Conservation (phyloP, 2,329 filamentous ascomycete species). For the Fusarium chuoi region DNA sequence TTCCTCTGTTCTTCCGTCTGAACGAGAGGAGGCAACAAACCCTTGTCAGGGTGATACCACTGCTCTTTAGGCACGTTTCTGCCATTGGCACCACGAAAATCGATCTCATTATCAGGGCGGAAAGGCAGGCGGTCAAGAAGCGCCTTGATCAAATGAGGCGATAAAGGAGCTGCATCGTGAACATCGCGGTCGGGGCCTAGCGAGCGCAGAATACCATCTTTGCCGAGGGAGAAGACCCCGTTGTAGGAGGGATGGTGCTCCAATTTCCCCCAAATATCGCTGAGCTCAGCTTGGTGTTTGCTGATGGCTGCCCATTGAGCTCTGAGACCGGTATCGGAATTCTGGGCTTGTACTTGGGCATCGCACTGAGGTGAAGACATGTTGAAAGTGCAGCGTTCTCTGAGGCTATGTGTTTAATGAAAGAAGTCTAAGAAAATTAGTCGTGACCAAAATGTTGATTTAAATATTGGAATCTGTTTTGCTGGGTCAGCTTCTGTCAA, state of each 20-base stretch:
- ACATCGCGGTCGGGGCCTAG: not conserved
- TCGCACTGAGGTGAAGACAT: not conserved
- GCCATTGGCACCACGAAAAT: not conserved
- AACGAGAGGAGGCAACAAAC: not conserved
- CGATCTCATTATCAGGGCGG: not conserved
- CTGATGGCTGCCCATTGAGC: not conserved
- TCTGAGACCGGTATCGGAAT: not conserved
- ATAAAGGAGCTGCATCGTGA: not conserved
- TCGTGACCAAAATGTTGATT: too few species aligned
- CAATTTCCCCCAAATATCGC: not conserved
- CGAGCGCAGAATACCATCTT: not conserved
- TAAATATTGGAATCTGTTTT: too few species aligned
- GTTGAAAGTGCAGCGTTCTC: not conserved
- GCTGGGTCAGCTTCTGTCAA: not conserved
- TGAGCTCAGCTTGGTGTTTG: not conserved
- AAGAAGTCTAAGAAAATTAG: too few species aligned
- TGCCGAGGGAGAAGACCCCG: not conserved
- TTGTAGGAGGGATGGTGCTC: not conserved
- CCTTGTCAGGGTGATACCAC: not conserved
- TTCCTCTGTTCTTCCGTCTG: not conserved
- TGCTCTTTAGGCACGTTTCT: not conserved
- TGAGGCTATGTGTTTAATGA: too few species aligned
- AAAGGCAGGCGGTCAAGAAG: not conserved
- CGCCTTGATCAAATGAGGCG: not conserved
- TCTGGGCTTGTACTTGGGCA: not conserved